Base-by-base conservation (phyloP, 2,329 filamentous ascomycete species). In the Fusarium sarcochroum region DNA sequence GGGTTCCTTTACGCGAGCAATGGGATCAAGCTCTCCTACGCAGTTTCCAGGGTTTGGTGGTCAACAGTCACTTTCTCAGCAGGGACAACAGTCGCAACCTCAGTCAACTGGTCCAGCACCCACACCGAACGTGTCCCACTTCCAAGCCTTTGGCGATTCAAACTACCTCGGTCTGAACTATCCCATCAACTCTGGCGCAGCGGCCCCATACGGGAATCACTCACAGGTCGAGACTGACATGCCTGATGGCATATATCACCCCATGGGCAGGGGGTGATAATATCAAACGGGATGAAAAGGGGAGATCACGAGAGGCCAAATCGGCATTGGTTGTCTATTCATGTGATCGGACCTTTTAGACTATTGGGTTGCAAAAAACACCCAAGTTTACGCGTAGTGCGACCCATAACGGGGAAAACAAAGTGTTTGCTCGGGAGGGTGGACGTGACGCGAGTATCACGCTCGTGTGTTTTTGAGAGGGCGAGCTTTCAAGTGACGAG, bases 141-240 rank as follows among this genome's bases (percentile, higher is more conserved):
- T 72, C 41, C 65, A 66, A 6, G 50, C 53, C 34, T 76, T 71
- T 41, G 27, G 46, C 6, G 66, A 69, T 25, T 69, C 71, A 35
- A 70, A 54, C 46, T 76, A 75, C 15, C 54, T 75, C 20, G 60
- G 72, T 35, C 72, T 76, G 58, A 70, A 75, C 35, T 74, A 75
- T 27, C 27, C 50, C 37, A 56, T 69, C 25, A 48, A 47, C 37
- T 50, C 13, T 21, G 41, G 25, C 40, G 25, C 40, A 30, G 35
- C 50, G 13, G 51, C 58, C n/a, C 66, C 66, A 18, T 71, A 74
- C 32, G 50, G 63, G 35, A 68, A 66, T 21, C 57, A 66, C 17
- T 62, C 66, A n/a, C 69, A 69, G 30, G 65, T 76, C 21, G 66
- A 74, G 47, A 60, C 67, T n/a, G 68, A 70, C 23, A 68, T 70